Conservation (phyloP, 2,329 filamentous ascomycete species). For the Cercospora beticola region DNA sequence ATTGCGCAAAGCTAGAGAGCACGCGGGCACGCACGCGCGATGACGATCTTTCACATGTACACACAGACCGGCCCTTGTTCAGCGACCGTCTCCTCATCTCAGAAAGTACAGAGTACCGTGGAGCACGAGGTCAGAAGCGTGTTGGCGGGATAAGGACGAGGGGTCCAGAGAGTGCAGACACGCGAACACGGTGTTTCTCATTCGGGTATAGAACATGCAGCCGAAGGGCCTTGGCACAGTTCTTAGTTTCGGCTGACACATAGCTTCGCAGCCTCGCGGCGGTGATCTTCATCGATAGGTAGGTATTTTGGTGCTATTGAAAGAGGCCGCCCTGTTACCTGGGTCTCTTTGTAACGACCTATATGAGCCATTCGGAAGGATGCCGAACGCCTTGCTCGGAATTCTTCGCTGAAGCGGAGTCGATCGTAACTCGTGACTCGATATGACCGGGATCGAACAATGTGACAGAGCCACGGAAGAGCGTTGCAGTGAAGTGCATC, state of each 20-base stretch:
- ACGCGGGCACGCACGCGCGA: neutral
- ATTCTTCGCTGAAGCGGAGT: neutral
- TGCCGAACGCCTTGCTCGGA: neutral
- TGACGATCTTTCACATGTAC: neutral
- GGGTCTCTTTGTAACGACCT: neutral
- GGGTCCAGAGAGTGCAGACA: neutral
- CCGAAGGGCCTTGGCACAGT: neutral
- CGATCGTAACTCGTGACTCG: neutral
- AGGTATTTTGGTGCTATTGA: neutral
- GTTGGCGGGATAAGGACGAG: neutral
- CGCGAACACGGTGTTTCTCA: constrained; percentile 1
- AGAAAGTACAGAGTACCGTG: neutral
- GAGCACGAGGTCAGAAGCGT: neutral
- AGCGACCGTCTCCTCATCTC: neutral
- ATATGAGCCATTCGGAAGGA: neutral
- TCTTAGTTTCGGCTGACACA: neutral
- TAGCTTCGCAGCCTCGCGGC: neutral
- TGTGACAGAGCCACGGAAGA: neutral
- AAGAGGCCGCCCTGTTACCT: neutral
- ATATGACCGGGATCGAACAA: neutral
- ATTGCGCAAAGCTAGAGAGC: neutral
- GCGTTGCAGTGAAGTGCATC: neutral
- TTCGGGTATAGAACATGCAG: neutral
- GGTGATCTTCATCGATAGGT: neutral
- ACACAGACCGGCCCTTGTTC: neutral